Percentiles rank a stretch among this genome's conserved stretches.
phyloP scores from a whole-genome alignment of 331 rosid species.

The Acacia pycnantha region DNA sequence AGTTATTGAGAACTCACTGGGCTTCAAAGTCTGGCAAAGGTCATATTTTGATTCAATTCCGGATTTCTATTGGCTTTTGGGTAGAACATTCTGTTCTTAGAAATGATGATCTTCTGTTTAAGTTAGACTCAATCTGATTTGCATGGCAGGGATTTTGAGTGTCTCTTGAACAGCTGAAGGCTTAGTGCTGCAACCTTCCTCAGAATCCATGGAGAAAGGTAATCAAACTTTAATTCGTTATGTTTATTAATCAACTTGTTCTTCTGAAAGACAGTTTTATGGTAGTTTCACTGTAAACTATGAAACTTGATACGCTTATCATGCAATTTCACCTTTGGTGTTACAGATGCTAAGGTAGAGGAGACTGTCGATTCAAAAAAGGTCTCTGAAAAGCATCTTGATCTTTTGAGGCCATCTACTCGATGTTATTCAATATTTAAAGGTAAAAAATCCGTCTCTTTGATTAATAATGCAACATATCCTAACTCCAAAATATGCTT shows the following conservation, averaged over 20 bases:
- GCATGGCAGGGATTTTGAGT: constrained; percentile 45
- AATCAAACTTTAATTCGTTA: constrained; percentile 21
- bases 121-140: constrained; percentile 29
- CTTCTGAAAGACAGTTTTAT: constrained; percentile 1
- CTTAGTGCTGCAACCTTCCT: constrained; percentile 22
- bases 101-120: neutral
- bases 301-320: neutral
- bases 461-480: constrained; percentile 5
- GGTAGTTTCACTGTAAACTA: neutral
- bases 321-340: constrained; percentile 34
- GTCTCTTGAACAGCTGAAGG: constrained; percentile 27
- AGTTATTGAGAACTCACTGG: neutral
- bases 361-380: constrained; percentile 45
- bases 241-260: neutral
- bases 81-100: constrained; percentile 20
- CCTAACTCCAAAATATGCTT: neutral
- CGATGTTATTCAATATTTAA: constrained; percentile 64
- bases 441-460: constrained; percentile 43
- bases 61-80: constrained; percentile 10
- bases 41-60: neutral
- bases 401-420: constrained; percentile 70
- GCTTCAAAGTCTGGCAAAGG: constrained; percentile 8
- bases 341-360: constrained; percentile 42
- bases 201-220: constrained; percentile 74
- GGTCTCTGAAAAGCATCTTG: constrained; percentile 65